Percentiles rank a stretch among this genome's conserved stretches.
Evolutionary conservation across 257 asterid genomes (phyloP).

Genomic region (Cinchona pubescens): DNA sequence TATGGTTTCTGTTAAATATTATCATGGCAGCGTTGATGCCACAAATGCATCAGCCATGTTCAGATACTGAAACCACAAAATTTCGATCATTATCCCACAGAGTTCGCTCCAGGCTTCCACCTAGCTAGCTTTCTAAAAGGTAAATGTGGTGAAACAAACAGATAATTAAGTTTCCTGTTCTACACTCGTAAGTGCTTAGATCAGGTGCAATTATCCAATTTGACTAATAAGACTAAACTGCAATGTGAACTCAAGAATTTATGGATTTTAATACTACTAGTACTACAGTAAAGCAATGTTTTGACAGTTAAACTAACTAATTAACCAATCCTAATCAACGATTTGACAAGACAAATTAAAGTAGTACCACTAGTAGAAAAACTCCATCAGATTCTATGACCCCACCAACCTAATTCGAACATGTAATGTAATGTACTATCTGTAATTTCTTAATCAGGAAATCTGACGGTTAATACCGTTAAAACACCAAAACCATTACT

Average conservation of each 20-base stretch:
- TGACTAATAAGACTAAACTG: slow-evolving; percentile 11
- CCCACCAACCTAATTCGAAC: slow-evolving; percentile 36
- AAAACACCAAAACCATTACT: slow-evolving; percentile 14
- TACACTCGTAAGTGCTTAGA: neutral
- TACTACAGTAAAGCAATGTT: neutral
- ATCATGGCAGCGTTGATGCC: too few relatives aligned
- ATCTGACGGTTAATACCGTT: slow-evolving; percentile 64
- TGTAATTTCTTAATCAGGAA: slow-evolving; percentile 20
- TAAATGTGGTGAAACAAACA: neutral
- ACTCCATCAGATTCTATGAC: slow-evolving; percentile 26
- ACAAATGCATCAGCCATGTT: too few relatives aligned
- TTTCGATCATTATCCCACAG: too few relatives aligned
- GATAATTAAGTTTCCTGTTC: neutral
- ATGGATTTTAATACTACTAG: neutral
- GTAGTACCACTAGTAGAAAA: slow-evolving; percentile 10
- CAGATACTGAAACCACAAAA: too few relatives aligned
- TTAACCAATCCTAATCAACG: neutral
- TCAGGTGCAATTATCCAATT: neutral
- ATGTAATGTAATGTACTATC: slow-evolving; percentile 6
- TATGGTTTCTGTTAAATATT: neutral
- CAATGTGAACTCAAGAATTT: neutral
- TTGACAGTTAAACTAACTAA: slow-evolving; percentile 1
- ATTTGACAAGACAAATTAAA: neutral
- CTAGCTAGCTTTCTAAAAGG: neutral
- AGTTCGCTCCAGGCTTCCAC: neutral